phyloP scores from a whole-genome alignment of 2,329 filamentous ascomycete genomes.

The Colletotrichum sp. region DNA sequence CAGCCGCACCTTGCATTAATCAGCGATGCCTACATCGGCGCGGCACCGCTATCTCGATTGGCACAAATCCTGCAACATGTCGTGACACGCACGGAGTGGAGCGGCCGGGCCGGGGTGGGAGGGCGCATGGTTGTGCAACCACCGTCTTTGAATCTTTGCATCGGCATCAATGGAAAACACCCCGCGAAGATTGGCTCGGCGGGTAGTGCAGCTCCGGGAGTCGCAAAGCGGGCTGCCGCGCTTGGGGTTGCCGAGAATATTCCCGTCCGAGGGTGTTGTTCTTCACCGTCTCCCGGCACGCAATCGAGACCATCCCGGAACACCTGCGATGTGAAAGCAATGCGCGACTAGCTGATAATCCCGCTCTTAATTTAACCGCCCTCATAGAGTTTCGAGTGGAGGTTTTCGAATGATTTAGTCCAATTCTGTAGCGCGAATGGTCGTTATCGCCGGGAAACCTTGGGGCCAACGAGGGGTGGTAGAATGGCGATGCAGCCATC shows the following conservation, averaged over 20 bases:
- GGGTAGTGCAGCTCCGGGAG: background rate
- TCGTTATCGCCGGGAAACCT: conserved; percentile 6
- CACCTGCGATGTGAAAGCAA: background rate
- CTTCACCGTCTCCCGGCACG: background rate
- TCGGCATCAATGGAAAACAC: background rate
- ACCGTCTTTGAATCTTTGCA: background rate
- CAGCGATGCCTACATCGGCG: background rate
- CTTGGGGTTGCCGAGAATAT: background rate
- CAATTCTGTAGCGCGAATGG: background rate
- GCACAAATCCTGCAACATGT: conserved; percentile 16
- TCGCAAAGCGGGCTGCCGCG: background rate
- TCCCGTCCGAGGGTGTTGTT: background rate
- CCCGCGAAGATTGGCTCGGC: background rate
- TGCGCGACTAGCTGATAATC: background rate
- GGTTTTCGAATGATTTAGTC: background rate
- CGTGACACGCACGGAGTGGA: conserved; percentile 10
- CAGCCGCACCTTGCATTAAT: background rate
- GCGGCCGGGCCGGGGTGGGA: background rate
- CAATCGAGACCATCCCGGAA: background rate
- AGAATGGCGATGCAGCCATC: conserved; percentile 20
- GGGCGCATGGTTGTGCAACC: background rate
- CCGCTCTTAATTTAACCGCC: background rate
- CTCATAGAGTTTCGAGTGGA: background rate
- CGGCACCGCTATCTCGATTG: background rate
- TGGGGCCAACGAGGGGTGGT: background rate